Base-by-base conservation (phyloP, 2,329 filamentous ascomycete species). In the Fusarium sulawesiense region DNA sequence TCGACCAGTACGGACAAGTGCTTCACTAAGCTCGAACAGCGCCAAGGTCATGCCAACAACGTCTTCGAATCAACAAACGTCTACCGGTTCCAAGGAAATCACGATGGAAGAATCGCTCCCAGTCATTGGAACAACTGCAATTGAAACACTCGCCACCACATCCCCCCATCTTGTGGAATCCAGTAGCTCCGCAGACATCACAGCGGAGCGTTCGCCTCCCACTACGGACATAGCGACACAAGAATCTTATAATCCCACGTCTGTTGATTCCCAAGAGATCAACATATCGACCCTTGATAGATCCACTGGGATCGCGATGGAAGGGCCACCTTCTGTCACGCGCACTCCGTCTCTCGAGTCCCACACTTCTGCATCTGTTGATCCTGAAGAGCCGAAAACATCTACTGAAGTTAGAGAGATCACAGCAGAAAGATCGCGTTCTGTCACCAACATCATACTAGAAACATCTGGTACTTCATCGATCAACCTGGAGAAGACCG, bases 401-500 rank as follows among this genome's bases (percentile, higher is more conserved):
- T n/a, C 34, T 5, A 37, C 18, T 6, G 5, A 37, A 1, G 3
- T 4, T n/a, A 12, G 6, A 10, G 34, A 37, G 10, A 12, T 37
- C 10, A 37, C 34, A 9, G 34, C 34, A n/a, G 34, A 37, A 37
- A 18, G 34, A 12, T 37, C 18, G 3, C 34, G 10, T n/a, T 4
- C 18, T 14, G 9, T 37, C 6, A n/a, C 18, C 10, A 6, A 37
- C 10, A 7, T 11, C 18, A n/a, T 5, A 13, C 12, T 30, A 13
- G 29, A 30, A 30, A 30, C 29, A 13, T 7, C 12, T 30, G 12
- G 6, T 13, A 3, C n/a, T 4, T 14, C 18, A 2, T 10, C 25
- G 2, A 7, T 12, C 20, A 7, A 20, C 10, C 0, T 18, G 4
- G 16, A 11, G 1, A 25, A 41, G 20, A 13, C 16, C 34, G 12